Conservation (phyloP, 2,329 filamentous ascomycete genomes). For the Capronia americana region DNA sequence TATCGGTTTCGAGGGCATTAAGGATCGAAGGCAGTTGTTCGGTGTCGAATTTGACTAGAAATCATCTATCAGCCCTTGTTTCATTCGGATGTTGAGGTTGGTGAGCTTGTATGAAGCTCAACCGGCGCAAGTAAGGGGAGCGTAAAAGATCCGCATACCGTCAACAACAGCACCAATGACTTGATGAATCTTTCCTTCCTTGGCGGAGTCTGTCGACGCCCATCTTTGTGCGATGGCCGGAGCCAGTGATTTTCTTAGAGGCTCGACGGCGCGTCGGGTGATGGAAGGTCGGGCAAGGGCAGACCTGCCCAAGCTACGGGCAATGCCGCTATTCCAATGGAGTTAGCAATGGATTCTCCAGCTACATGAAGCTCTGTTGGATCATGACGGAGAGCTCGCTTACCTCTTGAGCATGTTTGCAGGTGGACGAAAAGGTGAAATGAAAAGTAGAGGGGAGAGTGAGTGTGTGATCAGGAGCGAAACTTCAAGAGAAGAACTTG, state of each 20-base stretch:
- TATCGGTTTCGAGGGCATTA: slow-evolving; percentile 90
- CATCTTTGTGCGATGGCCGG: slow-evolving; percentile 67
- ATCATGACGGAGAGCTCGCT: slow-evolving; percentile 41
- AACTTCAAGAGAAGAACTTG: slow-evolving; percentile 23
- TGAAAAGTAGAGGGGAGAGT: slow-evolving; percentile 35
- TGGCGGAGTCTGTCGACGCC: slow-evolving; percentile 64
- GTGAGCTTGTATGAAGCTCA: slow-evolving; percentile 48
- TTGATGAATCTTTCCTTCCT: slow-evolving; percentile 72
- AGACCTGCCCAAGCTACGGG: slow-evolving; percentile 66
- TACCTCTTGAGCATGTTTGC: slow-evolving; percentile 69
- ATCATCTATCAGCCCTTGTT: slow-evolving; percentile 27
- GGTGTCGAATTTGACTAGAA: slow-evolving; percentile 90
- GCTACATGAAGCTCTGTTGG: slow-evolving; percentile 37
- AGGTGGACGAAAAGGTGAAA: slow-evolving; percentile 38
- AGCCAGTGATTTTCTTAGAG: slow-evolving; percentile 62
- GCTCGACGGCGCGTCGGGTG: slow-evolving; percentile 63
- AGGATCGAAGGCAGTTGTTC: slow-evolving; percentile 95
- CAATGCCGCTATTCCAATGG: slow-evolving; percentile 62
- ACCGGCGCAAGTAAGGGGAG: slow-evolving; percentile 42
- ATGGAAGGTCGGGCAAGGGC: slow-evolving; percentile 63
- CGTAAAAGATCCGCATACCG: slow-evolving; percentile 66
- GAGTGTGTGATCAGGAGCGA: slow-evolving; percentile 33
- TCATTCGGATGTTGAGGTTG: slow-evolving; percentile 39
- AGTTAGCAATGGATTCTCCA: slow-evolving; percentile 47
- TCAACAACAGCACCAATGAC: slow-evolving; percentile 99